phyloP scores from a whole-genome alignment of 352 stramenopile genomes.

The Phytophthora multivora region DNA sequence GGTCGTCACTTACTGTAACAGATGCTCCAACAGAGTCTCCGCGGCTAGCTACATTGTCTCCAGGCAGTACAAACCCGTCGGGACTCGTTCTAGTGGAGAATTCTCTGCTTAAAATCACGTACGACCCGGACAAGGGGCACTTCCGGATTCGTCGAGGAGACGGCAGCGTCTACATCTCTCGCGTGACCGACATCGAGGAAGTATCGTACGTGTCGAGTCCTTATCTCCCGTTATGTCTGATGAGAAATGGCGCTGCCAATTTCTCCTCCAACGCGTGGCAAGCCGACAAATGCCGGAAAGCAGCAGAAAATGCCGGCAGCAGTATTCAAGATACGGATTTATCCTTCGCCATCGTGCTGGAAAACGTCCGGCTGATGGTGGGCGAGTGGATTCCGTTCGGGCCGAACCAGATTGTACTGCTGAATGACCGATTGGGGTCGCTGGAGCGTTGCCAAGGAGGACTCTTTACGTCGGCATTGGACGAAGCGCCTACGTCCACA shows the following conservation, averaged over 20 bases:
- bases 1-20: not conserved
- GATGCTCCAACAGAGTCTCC: conserved; percentile 6
- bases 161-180: conserved; percentile 90
- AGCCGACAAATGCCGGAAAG: conserved; percentile 85
- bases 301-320: conserved; percentile 52
- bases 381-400: conserved; percentile 98
- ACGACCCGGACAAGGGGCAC: conserved; percentile 86
- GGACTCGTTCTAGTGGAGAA: conserved; percentile 92
- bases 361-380: conserved; percentile 97
- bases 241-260: conserved; percentile 87
- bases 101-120: conserved; percentile 92
- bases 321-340: conserved; percentile 93
- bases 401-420: conserved; percentile 96
- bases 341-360: conserved; percentile 96
- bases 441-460: conserved; percentile 96
- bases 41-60: not conserved
- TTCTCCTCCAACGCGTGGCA: conserved; percentile 96
- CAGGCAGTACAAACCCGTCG: conserved; percentile 31
- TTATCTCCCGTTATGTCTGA: conserved; percentile 95
- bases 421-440: conserved; percentile 97
- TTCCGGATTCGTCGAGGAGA: conserved; percentile 87
- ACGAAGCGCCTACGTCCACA: conserved; percentile 83
- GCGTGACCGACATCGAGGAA: conserved; percentile 96
- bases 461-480: conserved; percentile 95
- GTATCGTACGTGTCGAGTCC: conserved; percentile 97